Evolutionary conservation across 768 basidiomycete genomes (phyloP), one percentile per base, ranked within the genome.

Genomic region (Boletus barrowsii): DNA sequence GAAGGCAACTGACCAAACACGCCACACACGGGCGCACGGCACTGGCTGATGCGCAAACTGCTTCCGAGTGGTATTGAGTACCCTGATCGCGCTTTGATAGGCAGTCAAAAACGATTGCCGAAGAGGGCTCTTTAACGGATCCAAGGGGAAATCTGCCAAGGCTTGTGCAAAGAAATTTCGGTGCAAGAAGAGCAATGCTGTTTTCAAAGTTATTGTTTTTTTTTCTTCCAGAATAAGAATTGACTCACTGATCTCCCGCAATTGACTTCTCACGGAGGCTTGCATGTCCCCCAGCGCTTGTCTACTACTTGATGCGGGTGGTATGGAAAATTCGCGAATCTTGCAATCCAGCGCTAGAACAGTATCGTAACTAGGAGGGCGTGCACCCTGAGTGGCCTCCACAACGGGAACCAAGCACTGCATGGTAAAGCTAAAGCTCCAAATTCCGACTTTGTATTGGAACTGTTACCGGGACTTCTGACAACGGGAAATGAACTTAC

Each of bases 91-190:
- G 29, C 29, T 29, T 29, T 29, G 29, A 29, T 29, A 29, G 8
- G 29, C 29, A 29, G 8, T 29, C 29, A 29, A 29, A 29, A 29
- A 29, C 8, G 29, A 29, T 29, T 29, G 29, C 9, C 8, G 29
- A 29, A 29, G 0, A 29, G 29, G 29, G 8, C 29, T 29, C 9
- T 29, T 29, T 29, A 29, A 29, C 8, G 83, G 81, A 57, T 82
- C 73, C 1, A 68, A 62, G 1, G 80, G 74, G 52, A 77, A 63
- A 52, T 80, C 77, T 3, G 74, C 67, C 67, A 84, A 29, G 72
- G 79, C 82, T 61, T 81, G 79, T 10, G 79, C 80, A 60, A 84
- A 84, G 64, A 76, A 82, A 18, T 76, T 74, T 47, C 83, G 75
- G 63, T 84, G 83, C 14, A 84, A 68, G 62, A 76, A 80, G 47